Evolutionary conservation across 345 rosid genomes (phyloP).

Genomic region (Eucalyptus globulus): DNA sequence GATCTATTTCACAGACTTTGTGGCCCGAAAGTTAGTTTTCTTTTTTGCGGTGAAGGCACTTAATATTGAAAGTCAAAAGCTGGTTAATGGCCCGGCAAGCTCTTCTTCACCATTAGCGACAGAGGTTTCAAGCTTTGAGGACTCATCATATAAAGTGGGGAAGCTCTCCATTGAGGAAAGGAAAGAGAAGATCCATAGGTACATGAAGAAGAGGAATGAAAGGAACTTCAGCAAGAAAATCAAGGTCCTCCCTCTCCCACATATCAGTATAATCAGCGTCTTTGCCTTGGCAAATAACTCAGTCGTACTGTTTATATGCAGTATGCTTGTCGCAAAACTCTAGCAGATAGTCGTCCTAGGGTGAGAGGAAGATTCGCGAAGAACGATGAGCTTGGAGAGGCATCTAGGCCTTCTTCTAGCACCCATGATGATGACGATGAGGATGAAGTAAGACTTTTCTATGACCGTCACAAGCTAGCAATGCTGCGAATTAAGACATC

Average conservation of each 20-base stretch:
- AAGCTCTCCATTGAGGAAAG: slow-evolving; percentile 80
- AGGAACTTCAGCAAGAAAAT: slow-evolving; percentile 98
- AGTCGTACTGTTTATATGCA: not conserved
- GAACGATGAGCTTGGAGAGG: not conserved
- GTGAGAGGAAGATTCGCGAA: slow-evolving; percentile 94
- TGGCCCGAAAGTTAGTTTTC: not conserved
- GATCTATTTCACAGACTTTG: not conserved
- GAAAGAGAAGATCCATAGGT: slow-evolving; percentile 84
- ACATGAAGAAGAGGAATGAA: slow-evolving; percentile 87
- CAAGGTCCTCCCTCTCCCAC: slow-evolving; percentile 32
- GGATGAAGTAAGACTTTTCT: slow-evolving; percentile 27
- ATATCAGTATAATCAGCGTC: not conserved
- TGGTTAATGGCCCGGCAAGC: slow-evolving; percentile 22
- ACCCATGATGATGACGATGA: slow-evolving; percentile 71
- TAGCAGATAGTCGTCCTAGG: slow-evolving; percentile 91
- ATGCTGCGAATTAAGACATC: not conserved
- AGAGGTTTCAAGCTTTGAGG: slow-evolving; percentile 66
- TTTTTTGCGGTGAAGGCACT: slow-evolving; percentile 19
- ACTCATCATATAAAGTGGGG: slow-evolving; percentile 57
- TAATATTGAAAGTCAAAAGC: slow-evolving; percentile 36
- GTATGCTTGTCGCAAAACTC: slow-evolving; percentile 93
- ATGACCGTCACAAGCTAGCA: not conserved
- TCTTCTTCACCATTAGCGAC: slow-evolving; percentile 31
- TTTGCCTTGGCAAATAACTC: not conserved
- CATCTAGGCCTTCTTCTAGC: slow-evolving; percentile 20